Evolutionary conservation across 2,329 filamentous ascomycete genomes (phyloP), one percentile per base, ranked within the genome.

Genomic region (Spiromastix sp.): DNA sequence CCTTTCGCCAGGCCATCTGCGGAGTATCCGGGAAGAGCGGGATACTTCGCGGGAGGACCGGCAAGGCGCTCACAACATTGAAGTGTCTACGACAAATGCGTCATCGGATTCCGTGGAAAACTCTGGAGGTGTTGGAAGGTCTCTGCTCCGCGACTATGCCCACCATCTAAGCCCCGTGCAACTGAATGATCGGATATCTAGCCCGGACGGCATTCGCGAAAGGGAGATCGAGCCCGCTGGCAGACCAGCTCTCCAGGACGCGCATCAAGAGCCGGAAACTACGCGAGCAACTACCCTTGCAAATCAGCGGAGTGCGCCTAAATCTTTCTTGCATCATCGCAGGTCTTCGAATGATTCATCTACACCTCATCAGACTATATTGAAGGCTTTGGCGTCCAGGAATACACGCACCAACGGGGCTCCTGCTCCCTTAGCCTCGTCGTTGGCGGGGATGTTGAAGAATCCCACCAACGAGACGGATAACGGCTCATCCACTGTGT

Each of bases 301-400:
- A 9, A 20, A 15, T 11, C 18, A 18, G 16, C 26, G 26, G 2
- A 5, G 48, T 56, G n/a, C 46, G 54, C 49, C 52, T 18, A 54
- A 53, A 41, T 47, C 55, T 39, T 46, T 55, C 38, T 43, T 52
- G 38, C 49, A 54, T 42, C 68, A 69, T 44, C 65, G 60, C 34
- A 70, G 67, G 54, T 68, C 62, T 56, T 59, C 63, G 11, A 64
- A 67, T 20, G 80, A 78, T 8, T 69, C 74, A 53, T 69, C 70
- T 31, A 67, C 87, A 45, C 82, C 84, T 9, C 77, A 77, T 43
- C 84, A 89, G 61, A 89, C 84, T 37, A 77, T 86, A 51, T 76
- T 87, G 66, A 87, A 91, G 63, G 83, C 82, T 4, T 63, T 89
- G 46, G 81, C 81, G 37, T 86, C 82, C 10, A 36, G 30, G 21